These are phyloP conservation scores for Knufia petricola DNA, from an alignment of 2,329 filamentous ascomycete genomes.

Conservation along the genomic window DNA sequence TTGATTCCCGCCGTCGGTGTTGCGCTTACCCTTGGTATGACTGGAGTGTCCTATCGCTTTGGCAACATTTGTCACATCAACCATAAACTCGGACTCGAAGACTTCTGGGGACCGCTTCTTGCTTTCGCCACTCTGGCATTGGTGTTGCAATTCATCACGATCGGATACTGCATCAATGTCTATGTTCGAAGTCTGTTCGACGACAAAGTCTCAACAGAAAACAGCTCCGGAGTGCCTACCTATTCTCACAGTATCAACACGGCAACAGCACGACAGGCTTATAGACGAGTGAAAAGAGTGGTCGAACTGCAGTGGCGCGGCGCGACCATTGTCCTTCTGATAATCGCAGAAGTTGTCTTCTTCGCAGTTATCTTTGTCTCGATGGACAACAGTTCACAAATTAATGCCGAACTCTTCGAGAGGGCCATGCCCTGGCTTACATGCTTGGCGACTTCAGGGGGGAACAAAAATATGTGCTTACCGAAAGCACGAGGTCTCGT, in stretches of 20 bases:
- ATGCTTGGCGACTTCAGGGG: slow-evolving; percentile 54
- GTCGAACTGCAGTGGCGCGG: slow-evolving; percentile 90
- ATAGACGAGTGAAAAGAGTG: slow-evolving; percentile 74
- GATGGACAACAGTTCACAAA: slow-evolving; percentile 61
- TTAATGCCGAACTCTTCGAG: slow-evolving; percentile 45
- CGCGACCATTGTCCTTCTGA: slow-evolving; percentile 79
- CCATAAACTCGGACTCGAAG: slow-evolving; percentile 68
- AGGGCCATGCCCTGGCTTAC: slow-evolving; percentile 57
- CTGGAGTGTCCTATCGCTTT: slow-evolving; percentile 89
- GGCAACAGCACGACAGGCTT: slow-evolving; percentile 79
- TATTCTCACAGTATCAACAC: slow-evolving; percentile 67
- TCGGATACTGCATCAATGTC: slow-evolving; percentile 86
- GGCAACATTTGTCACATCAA: slow-evolving; percentile 91
- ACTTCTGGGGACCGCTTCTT: slow-evolving; percentile 84
- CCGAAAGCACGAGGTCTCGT: slow-evolving; percentile 51
- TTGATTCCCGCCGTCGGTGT: slow-evolving; percentile 69
- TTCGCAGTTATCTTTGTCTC: slow-evolving; percentile 87
- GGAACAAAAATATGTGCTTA: slow-evolving; percentile 59
- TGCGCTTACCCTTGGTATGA: slow-evolving; percentile 66
- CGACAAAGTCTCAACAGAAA: slow-evolving; percentile 58
- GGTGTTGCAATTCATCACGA: slow-evolving; percentile 74
- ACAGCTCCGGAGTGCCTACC: slow-evolving; percentile 49
- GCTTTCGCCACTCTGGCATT: slow-evolving; percentile 66
- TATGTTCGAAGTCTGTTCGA: slow-evolving; percentile 79
- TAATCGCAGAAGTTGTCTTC: slow-evolving; percentile 84